phyloP scores from a whole-genome alignment of 345 rosid genomes.

The Draba incana region DNA sequence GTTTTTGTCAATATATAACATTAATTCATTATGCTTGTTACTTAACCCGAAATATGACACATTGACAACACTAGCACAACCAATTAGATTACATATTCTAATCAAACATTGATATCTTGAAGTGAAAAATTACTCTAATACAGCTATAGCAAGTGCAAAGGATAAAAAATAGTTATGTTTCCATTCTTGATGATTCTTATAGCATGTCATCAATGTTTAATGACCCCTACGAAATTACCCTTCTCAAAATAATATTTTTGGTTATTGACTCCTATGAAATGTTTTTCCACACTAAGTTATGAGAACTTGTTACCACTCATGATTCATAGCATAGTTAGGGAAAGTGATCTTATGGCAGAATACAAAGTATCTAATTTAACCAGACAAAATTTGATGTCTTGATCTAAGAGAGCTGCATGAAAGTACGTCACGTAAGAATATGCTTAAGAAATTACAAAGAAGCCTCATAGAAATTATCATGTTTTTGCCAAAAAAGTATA shows the following conservation, averaged over 20 bases:
- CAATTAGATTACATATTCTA: no score
- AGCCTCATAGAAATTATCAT: constrained; percentile 31
- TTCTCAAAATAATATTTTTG: not conserved
- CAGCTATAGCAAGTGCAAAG: not conserved
- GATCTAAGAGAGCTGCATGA: not conserved
- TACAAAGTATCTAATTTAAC: constrained; percentile 20
- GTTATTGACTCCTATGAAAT: not conserved
- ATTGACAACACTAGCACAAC: no score
- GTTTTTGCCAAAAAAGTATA: constrained; percentile 11
- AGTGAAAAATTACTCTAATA: not conserved
- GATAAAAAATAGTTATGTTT: not conserved
- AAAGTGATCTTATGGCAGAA: constrained; percentile 6
- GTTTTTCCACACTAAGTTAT: not conserved
- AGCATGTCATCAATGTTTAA: not conserved
- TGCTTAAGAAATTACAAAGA: constrained; percentile 25
- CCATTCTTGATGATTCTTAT: not conserved
- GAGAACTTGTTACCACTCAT: not conserved
- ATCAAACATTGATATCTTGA: no score
- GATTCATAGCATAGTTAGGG: not conserved
- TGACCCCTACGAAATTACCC: no score
- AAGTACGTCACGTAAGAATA: constrained; percentile 5
- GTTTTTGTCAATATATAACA: no score
- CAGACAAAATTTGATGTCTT: constrained; percentile 16
- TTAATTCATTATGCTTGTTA: no score
- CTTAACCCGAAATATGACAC: no score